Conservation (phyloP, 768 basidiomycete genomes). For the Tephrocybe sp. region DNA sequence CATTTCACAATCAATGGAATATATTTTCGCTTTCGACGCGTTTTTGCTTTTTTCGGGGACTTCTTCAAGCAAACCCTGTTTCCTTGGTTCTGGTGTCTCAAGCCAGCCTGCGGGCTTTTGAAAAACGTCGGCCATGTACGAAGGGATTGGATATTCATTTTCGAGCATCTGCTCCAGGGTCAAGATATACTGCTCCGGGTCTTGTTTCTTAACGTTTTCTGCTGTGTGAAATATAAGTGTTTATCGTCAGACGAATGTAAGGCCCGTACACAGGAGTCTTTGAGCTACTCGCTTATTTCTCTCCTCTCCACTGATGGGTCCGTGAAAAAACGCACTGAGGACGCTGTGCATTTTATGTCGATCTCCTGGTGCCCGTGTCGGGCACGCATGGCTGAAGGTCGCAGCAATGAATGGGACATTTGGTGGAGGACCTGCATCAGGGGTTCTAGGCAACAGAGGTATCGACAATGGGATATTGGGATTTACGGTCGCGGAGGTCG, state of each 20-base stretch:
- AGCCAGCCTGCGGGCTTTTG: slow-evolving; percentile 73
- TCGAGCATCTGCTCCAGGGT: slow-evolving; percentile 88
- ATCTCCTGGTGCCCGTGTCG: slow-evolving; percentile 92
- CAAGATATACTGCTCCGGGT: slow-evolving; percentile 72
- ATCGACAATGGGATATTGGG: slow-evolving; percentile 47
- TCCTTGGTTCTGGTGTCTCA: slow-evolving; percentile 64
- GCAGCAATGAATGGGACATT: slow-evolving; percentile 67
- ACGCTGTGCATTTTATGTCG: slow-evolving; percentile 82
- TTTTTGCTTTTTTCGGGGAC: slow-evolving; percentile 25
- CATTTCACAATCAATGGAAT: slow-evolving; percentile 98
- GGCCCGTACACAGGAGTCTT: slow-evolving; percentile 35
- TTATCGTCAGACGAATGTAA: neutral
- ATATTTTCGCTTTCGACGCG: slow-evolving; percentile 49
- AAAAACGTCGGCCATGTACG: slow-evolving; percentile 76
- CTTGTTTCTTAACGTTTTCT: slow-evolving; percentile 60
- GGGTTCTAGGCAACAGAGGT: slow-evolving; percentile 30
- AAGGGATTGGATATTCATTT: slow-evolving; percentile 89
- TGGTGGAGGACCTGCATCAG: slow-evolving; percentile 26
- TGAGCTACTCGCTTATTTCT: slow-evolving; percentile 63
- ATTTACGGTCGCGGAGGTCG: slow-evolving; percentile 63
- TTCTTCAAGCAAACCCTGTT: slow-evolving; percentile 26
- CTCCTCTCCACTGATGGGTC: slow-evolving; percentile 78
- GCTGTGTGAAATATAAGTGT: slow-evolving; percentile 34
- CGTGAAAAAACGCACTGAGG: slow-evolving; percentile 78
- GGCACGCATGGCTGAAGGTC: slow-evolving; percentile 91